These are phyloP conservation scores for Fomitiporia mediterranea DNA, from an alignment of 1,284 basidiomycete species.

Conservation along the genomic window DNA sequence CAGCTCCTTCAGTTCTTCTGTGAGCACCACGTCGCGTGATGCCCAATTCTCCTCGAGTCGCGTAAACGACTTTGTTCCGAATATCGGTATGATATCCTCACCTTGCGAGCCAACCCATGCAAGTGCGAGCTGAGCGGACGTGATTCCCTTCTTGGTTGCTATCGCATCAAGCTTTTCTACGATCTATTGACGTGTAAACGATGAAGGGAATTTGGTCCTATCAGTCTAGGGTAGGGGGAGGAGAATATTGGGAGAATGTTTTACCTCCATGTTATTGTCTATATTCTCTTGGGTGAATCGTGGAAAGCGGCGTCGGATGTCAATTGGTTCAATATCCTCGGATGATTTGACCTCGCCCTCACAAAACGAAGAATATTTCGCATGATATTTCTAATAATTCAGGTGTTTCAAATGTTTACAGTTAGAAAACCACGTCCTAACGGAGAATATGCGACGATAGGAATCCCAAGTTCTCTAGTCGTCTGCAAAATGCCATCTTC, in stretches of 20 bases:
- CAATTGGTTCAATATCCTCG: slow-evolving; percentile 35
- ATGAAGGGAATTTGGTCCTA: not conserved
- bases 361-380: slow-evolving; percentile 28
- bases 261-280: slow-evolving; percentile 30
- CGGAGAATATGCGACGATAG: slow-evolving; percentile 23
- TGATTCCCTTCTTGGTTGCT: slow-evolving; percentile 29
- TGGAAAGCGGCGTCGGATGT: slow-evolving; percentile 23
- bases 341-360: slow-evolving; percentile 28
- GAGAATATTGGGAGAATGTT: not conserved
- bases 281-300: slow-evolving; percentile 31
- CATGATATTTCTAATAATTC: not conserved
- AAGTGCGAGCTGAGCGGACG: slow-evolving; percentile 37
- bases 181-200: slow-evolving; percentile 22
- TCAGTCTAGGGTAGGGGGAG: not conserved
- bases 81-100: no score
- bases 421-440: slow-evolving; percentile 22
- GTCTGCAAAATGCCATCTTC: slow-evolving; percentile 20
- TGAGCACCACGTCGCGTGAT: no score
- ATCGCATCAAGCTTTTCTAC: slow-evolving; percentile 30
- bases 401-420: not conserved
- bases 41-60: no score
- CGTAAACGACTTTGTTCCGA: no score
- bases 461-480: slow-evolving; percentile 22
- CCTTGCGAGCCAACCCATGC: slow-evolving; percentile 37
- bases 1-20: slow-evolving; percentile 31